Evolutionary conservation across 768 basidiomycete species (phyloP), one percentile per base, ranked within the genome.

Genomic region (Phlegmacium glaucopus): DNA sequence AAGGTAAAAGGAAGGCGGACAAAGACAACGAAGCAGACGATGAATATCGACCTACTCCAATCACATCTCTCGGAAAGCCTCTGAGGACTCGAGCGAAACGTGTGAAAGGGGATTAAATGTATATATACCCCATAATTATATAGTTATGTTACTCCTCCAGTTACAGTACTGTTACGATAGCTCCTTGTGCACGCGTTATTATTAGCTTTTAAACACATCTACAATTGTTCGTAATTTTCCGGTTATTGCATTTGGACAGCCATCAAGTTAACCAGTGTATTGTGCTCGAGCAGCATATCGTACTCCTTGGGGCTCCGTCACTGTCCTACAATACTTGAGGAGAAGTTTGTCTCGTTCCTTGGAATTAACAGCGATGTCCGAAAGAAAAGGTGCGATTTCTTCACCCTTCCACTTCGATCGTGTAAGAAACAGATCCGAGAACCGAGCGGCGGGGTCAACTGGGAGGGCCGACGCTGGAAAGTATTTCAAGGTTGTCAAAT

Each of bases 341-440:
- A 96, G 68, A 52, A 95, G 61, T 62, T 85, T 92, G 61, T 98
- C 94, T 34, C 89, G 75, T 59, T 91, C 91, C 65, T 96, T 95
- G 7, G 72, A 68, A 60, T 90, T 83, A n/a, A 93, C 72, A 0
- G 85, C 85, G 46, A 96, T 82, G 52, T 92, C 92, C 6, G 72
- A 66, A 10, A 98, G 69, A 68, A 94, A 98, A 4, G 87, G 89
- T 22, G 70, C 67, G 50, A 97, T 87, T 13, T 94, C 91, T 10
- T 87, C 82, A 6, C 75, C 77, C 58, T 77, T 82, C 91, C 92
- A 94, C 38, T 79, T 78, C 16, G 78, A 52, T 5, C 85, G 81
- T 8, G 85, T 87, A 32, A 90, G 72, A 73, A 99, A 99, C 12
- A 98, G 78, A 52, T 95, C 91, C 10, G 78, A 65, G 68, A 98